A percentile compares a stretch with the other conserved stretches of the same genome.
Conservation (phyloP, 2,329 filamentous ascomycete species). For the Aphanoascus verrucosus region DNA sequence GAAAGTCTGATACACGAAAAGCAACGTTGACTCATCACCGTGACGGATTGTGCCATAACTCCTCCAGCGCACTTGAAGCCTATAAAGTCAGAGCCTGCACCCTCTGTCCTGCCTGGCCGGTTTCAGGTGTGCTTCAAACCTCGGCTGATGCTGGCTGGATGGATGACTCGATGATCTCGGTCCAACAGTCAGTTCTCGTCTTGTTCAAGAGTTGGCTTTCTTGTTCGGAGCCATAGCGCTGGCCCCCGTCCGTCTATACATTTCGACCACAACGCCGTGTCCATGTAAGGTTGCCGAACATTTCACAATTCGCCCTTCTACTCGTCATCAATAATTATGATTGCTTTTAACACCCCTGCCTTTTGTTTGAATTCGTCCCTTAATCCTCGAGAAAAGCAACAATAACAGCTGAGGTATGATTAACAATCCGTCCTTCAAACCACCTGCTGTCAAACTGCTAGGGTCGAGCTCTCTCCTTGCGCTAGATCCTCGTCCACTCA, state of each 20-base stretch:
- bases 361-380: not conserved
- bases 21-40: conserved; percentile 2
- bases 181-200: not conserved
- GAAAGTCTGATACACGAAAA: conserved; percentile 7
- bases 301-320: not conserved
- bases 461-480: not conserved
- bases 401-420: not conserved
- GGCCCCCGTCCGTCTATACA: not conserved
- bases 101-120: not conserved
- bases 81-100: not conserved
- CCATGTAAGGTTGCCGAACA: not conserved
- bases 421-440: not conserved
- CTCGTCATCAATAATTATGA: too few relatives aligned
- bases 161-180: not conserved
- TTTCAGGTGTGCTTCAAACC: conserved; percentile 12
- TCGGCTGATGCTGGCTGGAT: conserved; percentile 1
- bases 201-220: not conserved
- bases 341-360: too few relatives aligned
- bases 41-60: not conserved
- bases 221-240: not conserved
- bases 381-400: not conserved
- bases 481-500: not conserved
- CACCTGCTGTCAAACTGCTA: not conserved
- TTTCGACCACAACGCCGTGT: too few relatives aligned
- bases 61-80: not conserved